A percentile compares a stretch with the other conserved stretches of the same genome.
Evolutionary conservation across 1,284 basidiomycete genomes (phyloP).

Genomic region (Ustilago loliicola): DNA sequence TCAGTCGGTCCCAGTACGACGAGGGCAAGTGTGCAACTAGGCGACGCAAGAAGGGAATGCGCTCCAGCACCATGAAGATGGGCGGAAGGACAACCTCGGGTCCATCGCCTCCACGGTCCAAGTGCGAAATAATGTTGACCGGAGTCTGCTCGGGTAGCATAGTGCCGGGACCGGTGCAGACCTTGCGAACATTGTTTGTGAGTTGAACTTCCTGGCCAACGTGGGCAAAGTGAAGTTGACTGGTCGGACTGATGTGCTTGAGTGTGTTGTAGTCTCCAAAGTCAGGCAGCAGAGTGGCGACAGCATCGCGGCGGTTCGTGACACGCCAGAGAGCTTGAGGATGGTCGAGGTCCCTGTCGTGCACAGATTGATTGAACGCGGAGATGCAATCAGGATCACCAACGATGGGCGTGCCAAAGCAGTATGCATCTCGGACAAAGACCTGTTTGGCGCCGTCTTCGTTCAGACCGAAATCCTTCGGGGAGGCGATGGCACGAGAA

Average conservation of each 20-base stretch:
- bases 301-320: conserved; percentile 49
- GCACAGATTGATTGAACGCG: conserved; percentile 38
- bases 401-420: conserved; percentile 52
- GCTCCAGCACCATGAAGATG: conserved; percentile 22
- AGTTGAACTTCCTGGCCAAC: conserved; percentile 53
- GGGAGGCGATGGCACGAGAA: conserved; percentile 39
- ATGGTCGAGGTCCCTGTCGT: conserved; percentile 39
- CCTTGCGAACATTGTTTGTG: conserved; percentile 23
- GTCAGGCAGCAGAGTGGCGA: conserved; percentile 50
- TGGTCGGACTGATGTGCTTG: conserved; percentile 40
- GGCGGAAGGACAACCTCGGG: conserved; percentile 41
- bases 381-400: conserved; percentile 53
- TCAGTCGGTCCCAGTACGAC: conserved; percentile 46
- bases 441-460: conserved; percentile 37
- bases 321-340: conserved; percentile 48
- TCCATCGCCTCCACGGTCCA: conserved; percentile 36
- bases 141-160: conserved; percentile 36
- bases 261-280: conserved; percentile 43
- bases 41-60: conserved; percentile 33
- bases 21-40: conserved; percentile 39
- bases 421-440: conserved; percentile 49
- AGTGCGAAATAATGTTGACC: conserved; percentile 47
- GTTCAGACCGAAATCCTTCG: conserved; percentile 46
- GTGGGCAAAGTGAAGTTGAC: conserved; percentile 57
- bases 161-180: conserved; percentile 51